phyloP scores from a whole-genome alignment of 2,329 filamentous ascomycete species.

The Aspergillus sp. region DNA sequence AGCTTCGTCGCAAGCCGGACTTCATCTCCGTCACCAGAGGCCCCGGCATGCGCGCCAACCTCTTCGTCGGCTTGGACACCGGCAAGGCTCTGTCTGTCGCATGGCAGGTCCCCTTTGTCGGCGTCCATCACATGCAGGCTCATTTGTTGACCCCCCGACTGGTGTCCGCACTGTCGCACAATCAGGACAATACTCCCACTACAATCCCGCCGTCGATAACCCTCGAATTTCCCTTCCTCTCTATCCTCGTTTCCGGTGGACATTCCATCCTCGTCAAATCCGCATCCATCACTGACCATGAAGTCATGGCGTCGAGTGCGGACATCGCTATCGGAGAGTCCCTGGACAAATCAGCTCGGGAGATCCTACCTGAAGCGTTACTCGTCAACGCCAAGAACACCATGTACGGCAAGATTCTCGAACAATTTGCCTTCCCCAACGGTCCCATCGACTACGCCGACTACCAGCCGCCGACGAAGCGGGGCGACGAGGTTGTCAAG shows the following conservation, averaged over 20 bases:
- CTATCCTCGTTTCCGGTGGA: slow-evolving; percentile 84
- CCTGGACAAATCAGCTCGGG: slow-evolving; percentile 80
- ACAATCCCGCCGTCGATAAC: slow-evolving; percentile 5
- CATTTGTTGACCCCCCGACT: slow-evolving; percentile 87
- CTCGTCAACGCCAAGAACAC: slow-evolving; percentile 58
- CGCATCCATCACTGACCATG: slow-evolving; percentile 63
- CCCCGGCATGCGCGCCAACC: slow-evolving; percentile 79
- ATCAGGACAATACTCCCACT: slow-evolving; percentile 11
- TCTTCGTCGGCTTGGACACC: slow-evolving; percentile 74
- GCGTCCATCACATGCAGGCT: slow-evolving; percentile 95
- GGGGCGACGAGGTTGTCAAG: slow-evolving; percentile 57
- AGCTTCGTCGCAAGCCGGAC: slow-evolving; percentile 59
- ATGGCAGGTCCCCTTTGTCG: slow-evolving; percentile 78
- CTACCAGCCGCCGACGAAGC: slow-evolving; percentile 59
- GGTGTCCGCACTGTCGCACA: slow-evolving; percentile 57
- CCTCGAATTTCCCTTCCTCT: slow-evolving; percentile 78
- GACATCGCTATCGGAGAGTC: slow-evolving; percentile 88
- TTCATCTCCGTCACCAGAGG: slow-evolving; percentile 88
- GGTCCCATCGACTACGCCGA: slow-evolving; percentile 33
- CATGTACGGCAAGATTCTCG: slow-evolving; percentile 78
- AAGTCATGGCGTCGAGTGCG: slow-evolving; percentile 67
- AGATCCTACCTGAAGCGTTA: slow-evolving; percentile 63
- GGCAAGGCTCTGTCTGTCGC: slow-evolving; percentile 85
- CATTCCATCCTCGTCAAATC: slow-evolving; percentile 86
- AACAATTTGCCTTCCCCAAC: slow-evolving; percentile 71